These are phyloP conservation scores for Hemileccinum rubropunctum DNA, from an alignment of 768 basidiomycete genomes.

Conservation along the genomic window DNA sequence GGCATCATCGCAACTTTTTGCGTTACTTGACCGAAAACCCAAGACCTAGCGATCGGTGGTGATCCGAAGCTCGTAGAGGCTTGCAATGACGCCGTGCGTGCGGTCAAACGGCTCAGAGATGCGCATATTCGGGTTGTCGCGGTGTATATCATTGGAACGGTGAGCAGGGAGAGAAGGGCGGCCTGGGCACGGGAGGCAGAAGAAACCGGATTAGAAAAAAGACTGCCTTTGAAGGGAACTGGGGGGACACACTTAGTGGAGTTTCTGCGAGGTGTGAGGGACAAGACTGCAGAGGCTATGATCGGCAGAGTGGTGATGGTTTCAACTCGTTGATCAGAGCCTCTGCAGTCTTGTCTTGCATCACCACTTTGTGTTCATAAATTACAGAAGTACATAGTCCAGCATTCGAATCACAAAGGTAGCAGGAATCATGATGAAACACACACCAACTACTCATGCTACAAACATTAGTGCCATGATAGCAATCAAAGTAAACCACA, in stretches of 20 bases:
- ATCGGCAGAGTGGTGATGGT: too few species aligned
- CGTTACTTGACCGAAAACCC: constrained; percentile 59
- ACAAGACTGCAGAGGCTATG: constrained; percentile 54
- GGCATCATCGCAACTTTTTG: constrained; percentile 75
- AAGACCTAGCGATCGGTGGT: constrained; percentile 44
- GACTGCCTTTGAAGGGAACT: constrained; percentile 56
- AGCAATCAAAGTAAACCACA: too few species aligned
- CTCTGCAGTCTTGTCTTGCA: too few species aligned
- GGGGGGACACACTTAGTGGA: constrained; percentile 77
- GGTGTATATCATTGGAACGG: constrained; percentile 74
- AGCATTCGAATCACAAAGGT: too few species aligned
- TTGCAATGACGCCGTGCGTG: constrained; percentile 62
- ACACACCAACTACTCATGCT: too few species aligned
- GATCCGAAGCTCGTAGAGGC: constrained; percentile 41
- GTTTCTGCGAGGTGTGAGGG: constrained; percentile 72
- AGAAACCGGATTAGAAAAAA: constrained; percentile 15
- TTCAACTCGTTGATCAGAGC: too few species aligned
- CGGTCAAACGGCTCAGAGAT: constrained; percentile 73
- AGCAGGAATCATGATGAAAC: too few species aligned
- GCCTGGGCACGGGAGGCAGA: background rate
- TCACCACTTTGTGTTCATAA: too few species aligned
- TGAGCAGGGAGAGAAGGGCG: constrained; percentile 28
- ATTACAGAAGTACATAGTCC: too few species aligned
- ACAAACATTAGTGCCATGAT: too few species aligned
- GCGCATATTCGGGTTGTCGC: constrained; percentile 74